phyloP scores from a whole-genome alignment of 108 stramenopile species.

The Pseudonitzschia multiseries region DNA sequence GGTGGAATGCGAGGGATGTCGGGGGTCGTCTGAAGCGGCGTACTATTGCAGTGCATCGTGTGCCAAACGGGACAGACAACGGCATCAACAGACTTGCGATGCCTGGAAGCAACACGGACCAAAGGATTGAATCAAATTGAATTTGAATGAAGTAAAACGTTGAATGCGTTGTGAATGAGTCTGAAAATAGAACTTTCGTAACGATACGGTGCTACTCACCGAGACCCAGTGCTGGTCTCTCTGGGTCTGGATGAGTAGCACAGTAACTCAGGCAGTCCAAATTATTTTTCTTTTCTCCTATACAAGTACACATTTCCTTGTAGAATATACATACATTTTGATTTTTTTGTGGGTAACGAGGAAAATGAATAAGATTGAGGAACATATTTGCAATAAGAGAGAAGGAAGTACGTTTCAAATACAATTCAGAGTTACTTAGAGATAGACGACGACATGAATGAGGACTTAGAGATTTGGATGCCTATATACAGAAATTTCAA shows the following conservation, averaged over 20 bases:
- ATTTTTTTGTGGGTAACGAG: too few species aligned
- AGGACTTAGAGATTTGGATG: too few species aligned
- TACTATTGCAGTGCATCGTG: conserved; percentile 28
- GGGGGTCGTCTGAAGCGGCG: conserved; percentile 28
- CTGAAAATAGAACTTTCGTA: not conserved
- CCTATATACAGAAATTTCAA: too few species aligned
- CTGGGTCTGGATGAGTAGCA: not conserved
- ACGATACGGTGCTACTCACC: not conserved
- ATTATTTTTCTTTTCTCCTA: not conserved
- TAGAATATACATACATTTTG: too few species aligned
- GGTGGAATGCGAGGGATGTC: conserved; percentile 18
- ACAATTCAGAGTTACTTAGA: too few species aligned
- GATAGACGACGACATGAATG: too few species aligned
- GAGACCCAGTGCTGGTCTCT: not conserved
- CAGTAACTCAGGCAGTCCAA: not conserved
- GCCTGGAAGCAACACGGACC: conserved; percentile 14
- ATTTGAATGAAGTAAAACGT: not conserved
- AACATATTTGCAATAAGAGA: too few species aligned
- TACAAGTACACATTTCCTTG: too few species aligned
- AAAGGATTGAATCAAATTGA: not conserved
- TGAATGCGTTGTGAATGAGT: not conserved
- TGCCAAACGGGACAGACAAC: conserved; percentile 33
- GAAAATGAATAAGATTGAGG: too few species aligned
- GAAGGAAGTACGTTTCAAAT: too few species aligned
- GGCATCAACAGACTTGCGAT: conserved; percentile 33